These are phyloP conservation scores for Colletotrichum sp. DNA, from an alignment of 2,329 filamentous ascomycete species.

Conservation along the genomic window DNA sequence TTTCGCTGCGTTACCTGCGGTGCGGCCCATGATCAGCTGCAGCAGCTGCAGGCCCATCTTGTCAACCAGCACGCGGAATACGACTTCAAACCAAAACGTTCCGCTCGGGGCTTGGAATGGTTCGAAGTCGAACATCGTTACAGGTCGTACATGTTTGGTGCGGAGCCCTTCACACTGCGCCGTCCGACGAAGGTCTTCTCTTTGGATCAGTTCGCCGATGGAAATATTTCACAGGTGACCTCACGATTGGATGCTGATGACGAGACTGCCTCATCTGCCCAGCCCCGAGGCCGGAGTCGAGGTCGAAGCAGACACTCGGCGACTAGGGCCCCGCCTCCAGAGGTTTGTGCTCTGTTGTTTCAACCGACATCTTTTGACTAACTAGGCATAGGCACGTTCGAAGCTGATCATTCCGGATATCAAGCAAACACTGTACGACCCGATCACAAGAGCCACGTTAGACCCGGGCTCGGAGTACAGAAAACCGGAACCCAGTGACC, in stretches of 20 bases:
- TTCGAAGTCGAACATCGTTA: slow-evolving; percentile 37
- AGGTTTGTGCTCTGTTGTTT: background rate
- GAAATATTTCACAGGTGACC: slow-evolving; percentile 51
- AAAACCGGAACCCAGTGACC: slow-evolving; percentile 48
- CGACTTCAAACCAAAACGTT: slow-evolving; percentile 42
- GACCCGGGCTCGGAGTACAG: slow-evolving; percentile 52
- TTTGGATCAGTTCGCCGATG: slow-evolving; percentile 46
- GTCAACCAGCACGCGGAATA: slow-evolving; percentile 49
- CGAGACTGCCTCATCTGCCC: background rate
- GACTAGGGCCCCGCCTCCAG: background rate
- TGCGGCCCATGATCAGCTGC: slow-evolving; percentile 49
- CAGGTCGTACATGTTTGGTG: slow-evolving; percentile 31
- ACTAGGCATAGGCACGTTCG: slow-evolving; percentile 1
- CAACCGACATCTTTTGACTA: background rate
- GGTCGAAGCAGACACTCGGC: background rate
- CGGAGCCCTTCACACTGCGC: slow-evolving; percentile 47
- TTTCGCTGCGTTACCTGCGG: slow-evolving; percentile 59
- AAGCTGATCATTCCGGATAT: slow-evolving; percentile 51
- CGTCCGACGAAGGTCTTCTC: slow-evolving; percentile 48
- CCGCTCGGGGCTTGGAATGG: slow-evolving; percentile 40
- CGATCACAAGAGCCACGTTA: slow-evolving; percentile 58
- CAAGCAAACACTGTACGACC: slow-evolving; percentile 60
- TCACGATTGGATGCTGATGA: slow-evolving; percentile 43
- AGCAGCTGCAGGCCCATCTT: slow-evolving; percentile 56
- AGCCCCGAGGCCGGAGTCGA: background rate